These are phyloP conservation scores for Fusarium xyrophilum DNA, from an alignment of 2,329 filamentous ascomycete genomes.

Conservation along the genomic window DNA sequence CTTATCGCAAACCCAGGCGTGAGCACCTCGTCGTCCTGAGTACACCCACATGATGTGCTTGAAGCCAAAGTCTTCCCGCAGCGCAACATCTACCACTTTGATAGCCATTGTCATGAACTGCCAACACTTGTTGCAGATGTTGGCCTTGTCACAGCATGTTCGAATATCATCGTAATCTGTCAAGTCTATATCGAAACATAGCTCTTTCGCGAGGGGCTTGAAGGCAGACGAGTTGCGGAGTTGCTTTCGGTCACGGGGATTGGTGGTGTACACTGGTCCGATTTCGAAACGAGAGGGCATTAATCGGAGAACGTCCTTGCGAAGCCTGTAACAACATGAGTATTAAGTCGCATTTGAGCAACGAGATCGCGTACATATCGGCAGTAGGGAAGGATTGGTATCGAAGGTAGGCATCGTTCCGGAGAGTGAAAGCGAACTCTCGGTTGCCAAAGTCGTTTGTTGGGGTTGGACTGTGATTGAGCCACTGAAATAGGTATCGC, in stretches of 20 bases:
- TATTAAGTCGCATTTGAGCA: too few relatives aligned
- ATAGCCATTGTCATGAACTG: conserved; percentile 98
- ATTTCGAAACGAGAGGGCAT: conserved; percentile 97
- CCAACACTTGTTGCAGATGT: conserved; percentile 95
- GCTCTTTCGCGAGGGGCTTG: conserved; percentile 86
- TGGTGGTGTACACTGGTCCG: conserved; percentile 93
- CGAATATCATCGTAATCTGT: conserved; percentile 98
- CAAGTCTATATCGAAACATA: conserved; percentile 99
- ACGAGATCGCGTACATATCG: conserved; percentile 54
- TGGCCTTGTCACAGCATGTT: conserved; percentile 92
- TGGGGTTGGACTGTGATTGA: conserved; percentile 89
- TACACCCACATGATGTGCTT: conserved; percentile 98
- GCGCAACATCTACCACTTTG: conserved; percentile 84
- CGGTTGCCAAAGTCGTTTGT: conserved; percentile 89
- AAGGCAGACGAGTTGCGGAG: conserved; percentile 82
- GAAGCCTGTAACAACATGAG: conserved; percentile 62
- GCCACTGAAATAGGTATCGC: conserved; percentile 94
- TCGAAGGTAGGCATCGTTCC: conserved; percentile 88
- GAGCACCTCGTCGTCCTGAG: conserved; percentile 92
- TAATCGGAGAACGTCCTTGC: conserved; percentile 87
- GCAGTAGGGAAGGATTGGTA: conserved; percentile 75
- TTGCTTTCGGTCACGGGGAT: conserved; percentile 91
- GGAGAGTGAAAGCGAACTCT: conserved; percentile 95
- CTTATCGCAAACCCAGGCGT: conserved; percentile 98
- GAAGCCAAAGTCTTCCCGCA: conserved; percentile 96